phyloP scores from a whole-genome alignment of 1,284 basidiomycete species.

The Moesziomyces antarcticus region DNA sequence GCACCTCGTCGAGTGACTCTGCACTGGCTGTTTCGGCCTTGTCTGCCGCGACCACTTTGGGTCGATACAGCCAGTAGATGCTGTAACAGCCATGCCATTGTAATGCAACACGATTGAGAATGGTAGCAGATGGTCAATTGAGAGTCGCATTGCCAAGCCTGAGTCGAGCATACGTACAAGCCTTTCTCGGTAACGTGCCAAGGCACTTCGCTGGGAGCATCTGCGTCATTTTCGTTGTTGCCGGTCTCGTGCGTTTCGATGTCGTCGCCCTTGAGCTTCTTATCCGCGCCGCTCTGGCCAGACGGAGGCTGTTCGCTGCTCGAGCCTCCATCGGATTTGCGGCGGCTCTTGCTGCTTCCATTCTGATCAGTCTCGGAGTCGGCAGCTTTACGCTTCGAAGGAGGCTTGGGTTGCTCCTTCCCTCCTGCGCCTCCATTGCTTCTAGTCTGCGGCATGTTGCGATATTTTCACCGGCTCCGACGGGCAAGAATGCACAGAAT shows the following conservation, averaged over 20 bases:
- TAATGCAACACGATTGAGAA: background rate
- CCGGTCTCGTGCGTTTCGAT: slow-evolving; percentile 16
- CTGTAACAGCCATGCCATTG: slow-evolving; percentile 1
- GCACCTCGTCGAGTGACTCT: slow-evolving; percentile 44
- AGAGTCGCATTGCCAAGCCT: background rate
- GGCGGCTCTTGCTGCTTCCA: background rate
- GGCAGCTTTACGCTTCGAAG: no score
- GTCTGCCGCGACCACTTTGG: slow-evolving; percentile 46
- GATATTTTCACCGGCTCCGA: no score
- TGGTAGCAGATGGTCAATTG: background rate
- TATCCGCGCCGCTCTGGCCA: slow-evolving; percentile 18
- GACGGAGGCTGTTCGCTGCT: slow-evolving; percentile 4
- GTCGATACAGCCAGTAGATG: slow-evolving; percentile 56
- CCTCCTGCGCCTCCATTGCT: no score
- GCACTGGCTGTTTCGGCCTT: slow-evolving; percentile 31
- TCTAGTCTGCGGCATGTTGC: no score
- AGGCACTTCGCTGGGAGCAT: slow-evolving; percentile 12
- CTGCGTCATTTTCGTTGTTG: background rate
- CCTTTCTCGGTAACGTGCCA: slow-evolving; percentile 44
- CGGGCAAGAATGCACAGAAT: no score
- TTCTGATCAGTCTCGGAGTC: background rate
- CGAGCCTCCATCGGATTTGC: background rate
- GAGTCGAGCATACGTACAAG: slow-evolving; percentile 7
- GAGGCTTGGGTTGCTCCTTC: no score
- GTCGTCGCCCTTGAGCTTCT: slow-evolving; percentile 31